These are phyloP conservation scores for Erodium texanum DNA, from an alignment of 441 rosid genomes.

Conservation along the genomic window DNA sequence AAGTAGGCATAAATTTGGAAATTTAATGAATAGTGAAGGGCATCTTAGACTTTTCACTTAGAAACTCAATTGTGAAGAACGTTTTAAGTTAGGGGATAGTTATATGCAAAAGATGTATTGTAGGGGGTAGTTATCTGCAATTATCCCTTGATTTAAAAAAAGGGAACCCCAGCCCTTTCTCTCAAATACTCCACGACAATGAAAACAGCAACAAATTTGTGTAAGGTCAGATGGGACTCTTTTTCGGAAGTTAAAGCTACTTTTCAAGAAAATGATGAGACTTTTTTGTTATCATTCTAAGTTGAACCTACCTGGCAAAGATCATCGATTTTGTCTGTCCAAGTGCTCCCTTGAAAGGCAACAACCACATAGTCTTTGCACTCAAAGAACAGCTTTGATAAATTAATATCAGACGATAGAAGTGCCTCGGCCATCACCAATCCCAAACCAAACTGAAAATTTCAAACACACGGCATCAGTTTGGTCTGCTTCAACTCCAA, in stretches of 20 bases:
- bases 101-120: too few relatives aligned
- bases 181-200: background rate
- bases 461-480: slow-evolving; percentile 14
- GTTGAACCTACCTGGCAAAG: slow-evolving; percentile 57
- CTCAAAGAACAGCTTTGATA: slow-evolving; percentile 62
- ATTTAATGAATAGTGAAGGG: too few relatives aligned
- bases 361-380: slow-evolving; percentile 71
- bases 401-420: slow-evolving; percentile 39
- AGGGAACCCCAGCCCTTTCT: background rate
- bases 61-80: too few relatives aligned
- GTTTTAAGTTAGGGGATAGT: too few relatives aligned
- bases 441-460: slow-evolving; percentile 61
- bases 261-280: too few relatives aligned
- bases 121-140: too few relatives aligned
- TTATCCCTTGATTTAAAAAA: too few relatives aligned
- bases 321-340: slow-evolving; percentile 66
- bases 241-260: too few relatives aligned
- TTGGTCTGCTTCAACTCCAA: slow-evolving; percentile 7
- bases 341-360: slow-evolving; percentile 51
- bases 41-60: too few relatives aligned
- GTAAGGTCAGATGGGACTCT: too few relatives aligned
- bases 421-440: slow-evolving; percentile 55
- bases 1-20: too few relatives aligned
- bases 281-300: too few relatives aligned
- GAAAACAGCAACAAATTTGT: background rate